Evolutionary conservation across 176 grass and related monocot species (phyloP).

Genomic region (Aegilops tauschii): DNA sequence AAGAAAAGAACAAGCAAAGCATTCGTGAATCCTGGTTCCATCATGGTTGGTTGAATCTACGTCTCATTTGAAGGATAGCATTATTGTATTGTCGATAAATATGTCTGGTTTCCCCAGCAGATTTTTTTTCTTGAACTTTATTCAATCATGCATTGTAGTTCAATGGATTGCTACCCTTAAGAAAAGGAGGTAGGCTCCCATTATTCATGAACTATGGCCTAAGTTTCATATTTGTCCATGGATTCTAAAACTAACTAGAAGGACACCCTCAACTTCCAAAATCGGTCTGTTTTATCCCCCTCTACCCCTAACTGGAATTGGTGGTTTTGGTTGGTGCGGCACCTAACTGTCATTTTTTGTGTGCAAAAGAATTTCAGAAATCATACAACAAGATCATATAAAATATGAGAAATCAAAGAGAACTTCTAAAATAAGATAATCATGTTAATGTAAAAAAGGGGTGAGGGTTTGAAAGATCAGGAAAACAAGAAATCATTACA

Average conservation of each 20-base stretch:
- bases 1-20: not conserved
- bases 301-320: no score
- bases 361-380: no score
- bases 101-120: not conserved
- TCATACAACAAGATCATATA: no score
- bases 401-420: no score
- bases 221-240: not conserved
- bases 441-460: not conserved
- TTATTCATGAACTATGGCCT: not conserved
- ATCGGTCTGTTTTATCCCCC: no score
- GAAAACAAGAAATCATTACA: no score
- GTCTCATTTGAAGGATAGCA: not conserved
- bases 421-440: not conserved
- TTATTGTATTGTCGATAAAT: not conserved
- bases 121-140: not conserved
- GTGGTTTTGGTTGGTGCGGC: not conserved
- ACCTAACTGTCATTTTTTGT: no score
- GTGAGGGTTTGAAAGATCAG: no score
- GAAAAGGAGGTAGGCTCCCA: not conserved
- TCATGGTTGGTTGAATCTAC: no score
- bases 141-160: not conserved
- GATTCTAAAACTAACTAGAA: no score
- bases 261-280: no score
- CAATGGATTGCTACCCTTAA: slow-evolving; percentile 4
- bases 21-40: slow-evolving; percentile 1